Base-by-base conservation (phyloP, 768 basidiomycete species). In the Phlebiopsis flavidoalba region DNA sequence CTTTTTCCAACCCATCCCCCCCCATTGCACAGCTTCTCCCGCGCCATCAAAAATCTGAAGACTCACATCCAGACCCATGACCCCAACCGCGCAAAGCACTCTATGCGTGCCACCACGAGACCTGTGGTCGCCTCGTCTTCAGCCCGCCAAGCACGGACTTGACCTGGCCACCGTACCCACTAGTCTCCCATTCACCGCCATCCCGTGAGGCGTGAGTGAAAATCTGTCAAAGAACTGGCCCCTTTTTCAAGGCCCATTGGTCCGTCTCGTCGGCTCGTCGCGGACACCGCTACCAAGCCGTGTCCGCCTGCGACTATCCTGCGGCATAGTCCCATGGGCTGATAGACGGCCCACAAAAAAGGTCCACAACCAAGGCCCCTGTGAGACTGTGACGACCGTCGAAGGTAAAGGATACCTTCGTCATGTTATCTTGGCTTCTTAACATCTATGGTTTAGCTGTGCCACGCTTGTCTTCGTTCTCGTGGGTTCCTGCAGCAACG, bases 21-120 rank as follows among this genome's bases (percentile, higher is more conserved):
- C n/a, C n/a, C n/a, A n/a, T n/a, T 43, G 63, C 58, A 21, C 60
- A 90, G 95, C 90, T 98, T 98, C 66, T 95, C 94, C 11, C 80
- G 95, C 26, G 93, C 93, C 2, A 97, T 91, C 74, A 31, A n/a
- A n/a, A 98, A 98, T 68, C 75, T 98, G 60, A 98, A 98, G 78
- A 95, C 95, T 0, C 95, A 97, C 73, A 87, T 91, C 83, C 89
- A 89, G 24, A 98, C 95, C 3, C 95, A 98, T 74, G 93, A 96
- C 71, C 95, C 95, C 22, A 87, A 92, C 73, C 82, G 95, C 62
- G 76, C 88, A 53, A 98, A 96, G 77, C 93, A n/a, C n/a, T 93
- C 5, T 89, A 93, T 70, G 82, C 87, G 49, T 98, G 95, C 73
- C 89, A 88, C 47, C 91, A 96, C 74, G 79, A 83, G 47, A 83